A percentile compares a stretch with the other conserved stretches of the same genome.
Evolutionary conservation across 2,329 filamentous ascomycete species (phyloP).

Genomic region (Byssochlamys sp.): DNA sequence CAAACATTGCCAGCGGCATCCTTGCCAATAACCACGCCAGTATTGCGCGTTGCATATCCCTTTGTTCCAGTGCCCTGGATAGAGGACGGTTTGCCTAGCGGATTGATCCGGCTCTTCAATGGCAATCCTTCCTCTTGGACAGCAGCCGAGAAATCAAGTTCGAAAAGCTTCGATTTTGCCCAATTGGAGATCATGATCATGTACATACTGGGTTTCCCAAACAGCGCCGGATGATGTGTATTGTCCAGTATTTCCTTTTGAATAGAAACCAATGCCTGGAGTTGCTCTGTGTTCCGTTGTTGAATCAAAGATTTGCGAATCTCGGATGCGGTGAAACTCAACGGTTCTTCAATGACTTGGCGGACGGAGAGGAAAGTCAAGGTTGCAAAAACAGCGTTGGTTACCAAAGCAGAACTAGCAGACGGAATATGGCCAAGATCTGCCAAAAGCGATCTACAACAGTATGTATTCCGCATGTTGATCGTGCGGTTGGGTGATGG

Average conservation of each 20-base stretch:
- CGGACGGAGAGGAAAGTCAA: conserved; percentile 1
- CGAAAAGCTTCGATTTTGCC: conserved; percentile 27
- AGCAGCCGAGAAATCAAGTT: conserved; percentile 28
- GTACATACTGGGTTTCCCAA: conserved; percentile 22
- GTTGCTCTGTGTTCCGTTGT: conserved; percentile 11
- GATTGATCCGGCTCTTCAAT: not conserved
- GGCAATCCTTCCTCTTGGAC: conserved; percentile 4
- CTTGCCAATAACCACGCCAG: conserved; percentile 20
- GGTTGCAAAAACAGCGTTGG: not conserved
- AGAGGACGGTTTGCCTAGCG: conserved; percentile 4
- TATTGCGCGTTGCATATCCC: conserved; percentile 9
- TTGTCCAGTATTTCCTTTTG: conserved; percentile 1
- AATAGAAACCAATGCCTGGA: conserved; percentile 9
- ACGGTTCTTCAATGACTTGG: conserved; percentile 4
- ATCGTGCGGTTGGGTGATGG: conserved; percentile 11
- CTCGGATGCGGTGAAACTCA: conserved; percentile 7
- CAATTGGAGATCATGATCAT: conserved; percentile 35
- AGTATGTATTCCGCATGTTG: not conserved
- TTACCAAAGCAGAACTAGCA: too few relatives aligned
- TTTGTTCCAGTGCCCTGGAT: not conserved
- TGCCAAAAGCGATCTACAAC: not conserved
- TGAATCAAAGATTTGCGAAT: conserved; percentile 9
- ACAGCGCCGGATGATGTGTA: conserved; percentile 18
- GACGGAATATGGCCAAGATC: too few relatives aligned
- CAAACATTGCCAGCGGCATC: conserved; percentile 24